Base-by-base conservation (phyloP, 164 flowering plant genomes). In the Aristolochia fimbriata region DNA sequence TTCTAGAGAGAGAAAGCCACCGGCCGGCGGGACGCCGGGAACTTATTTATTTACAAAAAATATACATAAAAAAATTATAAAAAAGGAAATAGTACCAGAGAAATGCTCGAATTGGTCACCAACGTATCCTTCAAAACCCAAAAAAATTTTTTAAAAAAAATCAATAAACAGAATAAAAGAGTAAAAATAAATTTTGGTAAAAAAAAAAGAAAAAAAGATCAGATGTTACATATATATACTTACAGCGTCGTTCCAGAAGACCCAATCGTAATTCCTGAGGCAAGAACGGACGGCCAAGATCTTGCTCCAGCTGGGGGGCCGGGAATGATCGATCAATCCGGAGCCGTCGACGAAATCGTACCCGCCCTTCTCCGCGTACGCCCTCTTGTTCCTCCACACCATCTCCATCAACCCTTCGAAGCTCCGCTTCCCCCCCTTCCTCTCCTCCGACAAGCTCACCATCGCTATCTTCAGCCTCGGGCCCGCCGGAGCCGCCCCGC, bases 271-370 rank as follows among this genome's bases (percentile, higher is more conserved):
- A 6, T 54, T 27, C 15, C 24, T 47, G 19, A 66, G 58, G 19
- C 45, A 54, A n/a, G 63, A 21, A 43, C 22, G 46, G 27, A 66
- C 64, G 30, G 69, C 69, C 2, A 66, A 15, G 48, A 66, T 66
- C 55, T 66, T 66, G 48, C 69, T 66, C 69, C 69, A 66, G 59
- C 69, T 66, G 14, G 69, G 47, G 1, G 69, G 69, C 47, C 69
- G 55, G 10, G 49, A 51, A 53, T 43, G 61, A 47, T 66, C 69
- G 24, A 66, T 31, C 33, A 59, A 16, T 6, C 25, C 55, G 23
- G 57, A 19, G 30, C 46, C 63, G 47, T 66, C 69, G 1, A 53
- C 30, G 47, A 60, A 66, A 21, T 66, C 64, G 22, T 66, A 66
- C 25, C 69, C 69, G n/a, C 47, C 19, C 23, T 15, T 47, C 47